Evolutionary conservation across 805 yeast species (phyloP).

Genomic region (Nakazawaea populi): DNA sequence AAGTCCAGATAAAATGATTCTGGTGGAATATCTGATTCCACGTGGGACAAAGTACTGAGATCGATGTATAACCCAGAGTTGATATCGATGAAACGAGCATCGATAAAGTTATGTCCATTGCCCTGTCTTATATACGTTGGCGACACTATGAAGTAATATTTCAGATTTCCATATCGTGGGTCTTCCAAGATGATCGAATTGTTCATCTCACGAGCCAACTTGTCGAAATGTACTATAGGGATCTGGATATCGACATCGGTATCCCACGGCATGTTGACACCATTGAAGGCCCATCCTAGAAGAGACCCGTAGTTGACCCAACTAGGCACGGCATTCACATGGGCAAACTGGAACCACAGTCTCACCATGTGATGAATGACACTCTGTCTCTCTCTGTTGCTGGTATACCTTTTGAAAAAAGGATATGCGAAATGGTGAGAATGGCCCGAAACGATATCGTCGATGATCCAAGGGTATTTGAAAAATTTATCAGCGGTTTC

Average conservation of each 20-base stretch:
- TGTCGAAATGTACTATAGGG: constrained; percentile 33
- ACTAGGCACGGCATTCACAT: constrained; percentile 28
- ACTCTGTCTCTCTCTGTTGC: constrained; percentile 30
- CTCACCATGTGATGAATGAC: constrained; percentile 37
- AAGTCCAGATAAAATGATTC: constrained; percentile 7
- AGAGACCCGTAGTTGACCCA: constrained; percentile 17
- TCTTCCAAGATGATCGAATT: constrained; percentile 37
- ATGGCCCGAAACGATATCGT: constrained; percentile 5
- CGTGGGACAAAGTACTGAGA: constrained; percentile 25
- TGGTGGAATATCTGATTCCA: constrained; percentile 8
- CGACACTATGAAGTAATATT: constrained; percentile 18
- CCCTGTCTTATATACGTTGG: constrained; percentile 16
- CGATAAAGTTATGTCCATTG: constrained; percentile 13
- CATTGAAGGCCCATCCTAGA: constrained; percentile 30
- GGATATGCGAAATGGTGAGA: constrained; percentile 24
- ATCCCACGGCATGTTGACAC: constrained; percentile 38
- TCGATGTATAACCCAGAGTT: constrained; percentile 37
- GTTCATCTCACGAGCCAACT: constrained; percentile 32
- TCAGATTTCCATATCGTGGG: constrained; percentile 22
- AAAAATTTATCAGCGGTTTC: constrained; percentile 3
- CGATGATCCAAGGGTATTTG: constrained; percentile 8
- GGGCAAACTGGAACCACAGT: constrained; percentile 40
- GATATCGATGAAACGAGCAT: constrained; percentile 33
- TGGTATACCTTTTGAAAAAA: constrained; percentile 30
- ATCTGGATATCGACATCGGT: constrained; percentile 33